These are phyloP conservation scores for Syzygium oleosum DNA, from an alignment of 345 rosid species.

Conservation along the genomic window DNA sequence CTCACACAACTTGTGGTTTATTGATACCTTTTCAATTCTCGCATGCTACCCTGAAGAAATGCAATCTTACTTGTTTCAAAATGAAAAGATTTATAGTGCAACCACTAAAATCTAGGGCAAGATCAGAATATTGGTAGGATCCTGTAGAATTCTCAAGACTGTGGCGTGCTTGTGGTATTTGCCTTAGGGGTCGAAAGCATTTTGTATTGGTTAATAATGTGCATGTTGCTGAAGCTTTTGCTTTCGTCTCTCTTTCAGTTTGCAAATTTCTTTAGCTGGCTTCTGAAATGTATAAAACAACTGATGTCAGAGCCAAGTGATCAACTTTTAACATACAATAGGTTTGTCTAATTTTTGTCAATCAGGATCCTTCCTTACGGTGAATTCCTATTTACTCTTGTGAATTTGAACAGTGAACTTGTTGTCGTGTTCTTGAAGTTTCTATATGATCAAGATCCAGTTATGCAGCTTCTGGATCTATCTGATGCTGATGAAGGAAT, in stretches of 20 bases:
- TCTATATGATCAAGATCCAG: slow-evolving; percentile 93
- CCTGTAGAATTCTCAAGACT: background rate
- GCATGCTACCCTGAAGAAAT: background rate
- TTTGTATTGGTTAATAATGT: background rate
- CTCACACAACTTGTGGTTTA: background rate
- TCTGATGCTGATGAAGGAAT: slow-evolving; percentile 48
- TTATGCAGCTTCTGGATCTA: slow-evolving; percentile 58
- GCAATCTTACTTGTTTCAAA: background rate
- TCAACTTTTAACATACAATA: slow-evolving; percentile 66
- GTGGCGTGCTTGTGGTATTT: background rate
- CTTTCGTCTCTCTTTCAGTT: slow-evolving; percentile 37
- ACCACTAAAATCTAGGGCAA: background rate
- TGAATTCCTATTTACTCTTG: background rate
- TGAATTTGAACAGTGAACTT: slow-evolving; percentile 66
- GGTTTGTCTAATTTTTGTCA: slow-evolving; percentile 32
- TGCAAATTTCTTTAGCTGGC: slow-evolving; percentile 92
- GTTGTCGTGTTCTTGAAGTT: slow-evolving; percentile 80
- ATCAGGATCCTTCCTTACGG: background rate
- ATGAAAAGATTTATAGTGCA: background rate
- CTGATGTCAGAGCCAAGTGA: slow-evolving; percentile 93
- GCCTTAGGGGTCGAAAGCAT: background rate
- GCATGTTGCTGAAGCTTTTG: slow-evolving; percentile 2
- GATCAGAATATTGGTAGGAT: background rate
- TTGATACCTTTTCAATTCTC: background rate
- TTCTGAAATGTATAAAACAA: slow-evolving; percentile 77